Percentiles rank a stretch among this genome's conserved stretches.
Evolutionary conservation across 1,139 yeast species (phyloP).

Genomic region (Saccharomyces uvarum): DNA sequence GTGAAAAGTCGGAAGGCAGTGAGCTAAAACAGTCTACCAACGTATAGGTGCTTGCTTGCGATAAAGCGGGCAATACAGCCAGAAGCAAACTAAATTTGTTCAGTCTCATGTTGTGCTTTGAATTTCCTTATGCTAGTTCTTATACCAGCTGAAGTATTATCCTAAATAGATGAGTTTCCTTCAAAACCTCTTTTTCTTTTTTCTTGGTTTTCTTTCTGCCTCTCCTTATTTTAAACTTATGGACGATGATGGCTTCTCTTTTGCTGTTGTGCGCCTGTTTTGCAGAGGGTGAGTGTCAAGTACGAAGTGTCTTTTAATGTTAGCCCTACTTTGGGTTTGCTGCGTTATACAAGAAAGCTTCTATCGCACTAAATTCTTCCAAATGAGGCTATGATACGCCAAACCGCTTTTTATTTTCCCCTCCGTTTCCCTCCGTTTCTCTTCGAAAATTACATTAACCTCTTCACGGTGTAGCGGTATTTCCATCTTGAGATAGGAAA

Average conservation of each 20-base stretch:
- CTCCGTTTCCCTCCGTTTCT: neutral
- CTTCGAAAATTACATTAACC: neutral
- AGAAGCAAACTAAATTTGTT: neutral
- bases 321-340: neutral
- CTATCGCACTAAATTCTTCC: neutral
- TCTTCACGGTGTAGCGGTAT: neutral
- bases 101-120: neutral
- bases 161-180: neutral
- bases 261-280: neutral
- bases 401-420: neutral
- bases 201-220: neutral
- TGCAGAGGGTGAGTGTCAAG: neutral
- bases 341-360: neutral
- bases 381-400: neutral
- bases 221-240: neutral
- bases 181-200: neutral
- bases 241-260: neutral
- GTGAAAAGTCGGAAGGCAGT: slow-evolving; percentile 34
- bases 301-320: neutral
- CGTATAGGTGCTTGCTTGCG: slow-evolving; percentile 10
- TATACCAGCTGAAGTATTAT: neutral
- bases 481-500: neutral
- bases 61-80: slow-evolving; percentile 1
- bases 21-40: slow-evolving; percentile 31
- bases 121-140: neutral